Base-by-base conservation (phyloP, 495 filamentous ascomycete genomes). In the Penicillium silybi region DNA sequence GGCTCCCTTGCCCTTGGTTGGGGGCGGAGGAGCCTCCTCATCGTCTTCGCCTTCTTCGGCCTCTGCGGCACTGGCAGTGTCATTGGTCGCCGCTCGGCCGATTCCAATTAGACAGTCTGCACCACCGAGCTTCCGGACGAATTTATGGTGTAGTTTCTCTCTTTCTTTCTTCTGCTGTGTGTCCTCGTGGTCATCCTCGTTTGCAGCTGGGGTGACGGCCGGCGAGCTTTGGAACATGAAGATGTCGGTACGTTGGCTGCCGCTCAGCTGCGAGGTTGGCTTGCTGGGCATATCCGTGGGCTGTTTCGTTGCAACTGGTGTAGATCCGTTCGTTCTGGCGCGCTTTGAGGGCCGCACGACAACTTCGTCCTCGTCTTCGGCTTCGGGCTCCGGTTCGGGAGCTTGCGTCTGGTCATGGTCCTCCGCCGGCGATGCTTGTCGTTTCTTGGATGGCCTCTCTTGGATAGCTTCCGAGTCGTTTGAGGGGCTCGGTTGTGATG, bases 61-160 rank as follows among this genome's bases (percentile, higher is more conserved):
- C 23, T 80, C 83, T 3, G 63, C 70, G 25, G 63, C 75, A 4
- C 78, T 77, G 35, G 76, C 78, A 43, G 80, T 79, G 41, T 88
- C 82, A 34, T 67, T 74, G 20, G 72, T 67, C 46, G 80, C 77
- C 19, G 77, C 73, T 54, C 84, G 75, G 51, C 82, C 81, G 54
- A 89, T 81, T 42, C 82, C 80, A 15, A 85, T 78, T 44, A 93
- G 74, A 55, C 89, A 90, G 57, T 95, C 91, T 7, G 90, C 82
- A 23, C 83, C 82, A 3, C 93, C 92, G 4, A 98, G 80, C 62
- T 89, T 95, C 73, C 89, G 87, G 16, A 97, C 85, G 59, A 97
- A 98, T 53, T 87, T 86, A 54, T 85, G 76, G 62, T 96, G 93
- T 17, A 96, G 73, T 47, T 80, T 84, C 55, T 88, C 82, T 59